These are phyloP conservation scores for Kwoniella newhampshirensis DNA, from an alignment of 768 basidiomycete genomes.

Conservation along the genomic window DNA sequence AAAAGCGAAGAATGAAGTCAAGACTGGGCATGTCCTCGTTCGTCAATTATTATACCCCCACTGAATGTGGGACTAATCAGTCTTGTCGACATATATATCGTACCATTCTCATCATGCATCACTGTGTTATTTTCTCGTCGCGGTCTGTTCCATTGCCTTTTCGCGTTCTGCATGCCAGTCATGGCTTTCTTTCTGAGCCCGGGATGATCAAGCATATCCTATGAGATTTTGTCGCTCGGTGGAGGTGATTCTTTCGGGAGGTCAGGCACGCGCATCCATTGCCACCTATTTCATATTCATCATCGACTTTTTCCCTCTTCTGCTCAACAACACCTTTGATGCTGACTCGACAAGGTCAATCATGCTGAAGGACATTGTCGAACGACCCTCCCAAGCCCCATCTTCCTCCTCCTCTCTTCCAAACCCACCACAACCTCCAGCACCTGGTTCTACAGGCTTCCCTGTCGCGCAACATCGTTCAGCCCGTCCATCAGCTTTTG, in stretches of 20 bases:
- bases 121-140: neutral
- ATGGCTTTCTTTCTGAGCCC: no score
- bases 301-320: no score
- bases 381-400: conserved; percentile 16
- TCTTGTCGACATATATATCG: conserved; percentile 20
- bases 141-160: neutral
- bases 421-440: conserved; percentile 16
- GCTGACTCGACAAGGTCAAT: no score
- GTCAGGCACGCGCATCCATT: no score
- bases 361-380: conserved; percentile 40
- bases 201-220: no score
- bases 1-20: conserved; percentile 23
- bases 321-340: neutral
- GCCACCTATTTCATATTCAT: no score
- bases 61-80: conserved; percentile 31
- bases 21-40: conserved; percentile 29
- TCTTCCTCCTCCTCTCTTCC: conserved; percentile 2
- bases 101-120: neutral
- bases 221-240: no score
- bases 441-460: conserved; percentile 10
- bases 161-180: no score
- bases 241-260: no score
- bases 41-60: conserved; percentile 15
- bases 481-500: conserved; percentile 24
- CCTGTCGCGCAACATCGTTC: conserved; percentile 30